These are phyloP conservation scores for Micromonas commoda DNA, from an alignment of 139 green algal genomes.

Conservation along the genomic window DNA sequence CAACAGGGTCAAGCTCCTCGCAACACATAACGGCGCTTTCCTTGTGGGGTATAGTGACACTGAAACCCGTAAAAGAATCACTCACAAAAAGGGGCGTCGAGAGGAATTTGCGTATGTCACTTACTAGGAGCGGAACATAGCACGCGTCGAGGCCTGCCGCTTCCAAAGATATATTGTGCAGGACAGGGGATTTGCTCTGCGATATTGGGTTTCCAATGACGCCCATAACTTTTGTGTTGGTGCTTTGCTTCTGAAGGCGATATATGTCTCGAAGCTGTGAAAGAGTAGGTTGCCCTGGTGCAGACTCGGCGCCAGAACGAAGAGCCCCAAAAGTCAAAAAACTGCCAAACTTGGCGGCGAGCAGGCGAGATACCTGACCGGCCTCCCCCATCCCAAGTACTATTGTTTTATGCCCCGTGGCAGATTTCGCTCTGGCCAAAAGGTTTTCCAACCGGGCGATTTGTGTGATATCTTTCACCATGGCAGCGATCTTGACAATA, in stretches of 20 bases:
- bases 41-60: constrained; percentile 96
- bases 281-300: constrained; percentile 67
- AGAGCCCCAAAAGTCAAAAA: constrained; percentile 91
- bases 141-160: constrained; percentile 66
- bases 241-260: constrained; percentile 48
- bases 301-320: constrained; percentile 50
- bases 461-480: constrained; percentile 75
- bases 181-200: constrained; percentile 52
- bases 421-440: constrained; percentile 1
- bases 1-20: constrained; percentile 57
- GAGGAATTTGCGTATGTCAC: constrained; percentile 78
- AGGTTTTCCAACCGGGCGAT: constrained; percentile 55
- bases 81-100: constrained; percentile 45
- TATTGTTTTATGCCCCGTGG: constrained; percentile 55
- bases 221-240: constrained; percentile 64
- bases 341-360: constrained; percentile 89
- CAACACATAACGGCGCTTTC: constrained; percentile 66
- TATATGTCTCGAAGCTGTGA: constrained; percentile 51
- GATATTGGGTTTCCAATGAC: constrained; percentile 84
- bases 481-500: constrained; percentile 89
- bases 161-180: constrained; percentile 45
- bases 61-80: constrained; percentile 56
- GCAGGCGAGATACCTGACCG: constrained; percentile 71
- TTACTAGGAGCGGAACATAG: constrained; percentile 92
- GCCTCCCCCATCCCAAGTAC: constrained; percentile 85